phyloP scores from a whole-genome alignment of 176 grass and related monocot genomes.

The Phoenix roebelenii region DNA sequence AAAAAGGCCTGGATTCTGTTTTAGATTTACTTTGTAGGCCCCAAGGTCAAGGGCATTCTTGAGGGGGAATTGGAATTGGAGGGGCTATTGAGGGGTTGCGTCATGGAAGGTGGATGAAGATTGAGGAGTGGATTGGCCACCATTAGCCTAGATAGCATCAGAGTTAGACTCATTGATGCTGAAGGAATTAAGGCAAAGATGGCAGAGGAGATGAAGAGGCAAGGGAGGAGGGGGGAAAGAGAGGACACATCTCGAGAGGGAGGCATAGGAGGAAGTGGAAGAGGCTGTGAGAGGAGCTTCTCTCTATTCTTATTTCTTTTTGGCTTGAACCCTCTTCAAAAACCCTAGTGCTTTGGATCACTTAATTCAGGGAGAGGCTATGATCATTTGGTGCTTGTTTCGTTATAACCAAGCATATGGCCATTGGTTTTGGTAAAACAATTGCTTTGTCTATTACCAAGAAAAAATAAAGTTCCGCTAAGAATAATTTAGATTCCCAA shows the following conservation, averaged over 20 bases:
- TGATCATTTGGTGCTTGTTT: no score
- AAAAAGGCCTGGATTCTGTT: no score
- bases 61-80: slow-evolving; percentile 28
- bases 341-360: no score
- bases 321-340: slow-evolving; percentile 25
- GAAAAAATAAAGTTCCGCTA: no score
- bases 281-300: slow-evolving; percentile 27
- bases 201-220: slow-evolving; percentile 4
- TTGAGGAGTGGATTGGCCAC: slow-evolving; percentile 1
- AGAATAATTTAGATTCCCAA: no score
- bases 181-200: slow-evolving; percentile 27
- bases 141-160: not conserved
- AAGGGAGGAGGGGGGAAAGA: slow-evolving; percentile 15
- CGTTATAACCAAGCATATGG: no score
- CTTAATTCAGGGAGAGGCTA: no score
- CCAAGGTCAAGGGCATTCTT: slow-evolving; percentile 78
- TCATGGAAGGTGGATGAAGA: not conserved
- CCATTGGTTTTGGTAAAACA: no score
- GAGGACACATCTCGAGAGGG: slow-evolving; percentile 33
- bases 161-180: slow-evolving; percentile 13
- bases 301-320: no score
- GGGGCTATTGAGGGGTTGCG: not conserved
- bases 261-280: slow-evolving; percentile 18
- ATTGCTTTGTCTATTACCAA: no score
- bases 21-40: slow-evolving; percentile 45